These are phyloP conservation scores for Claviceps lovelessii DNA, from an alignment of 2,329 filamentous ascomycete genomes.

Conservation along the genomic window DNA sequence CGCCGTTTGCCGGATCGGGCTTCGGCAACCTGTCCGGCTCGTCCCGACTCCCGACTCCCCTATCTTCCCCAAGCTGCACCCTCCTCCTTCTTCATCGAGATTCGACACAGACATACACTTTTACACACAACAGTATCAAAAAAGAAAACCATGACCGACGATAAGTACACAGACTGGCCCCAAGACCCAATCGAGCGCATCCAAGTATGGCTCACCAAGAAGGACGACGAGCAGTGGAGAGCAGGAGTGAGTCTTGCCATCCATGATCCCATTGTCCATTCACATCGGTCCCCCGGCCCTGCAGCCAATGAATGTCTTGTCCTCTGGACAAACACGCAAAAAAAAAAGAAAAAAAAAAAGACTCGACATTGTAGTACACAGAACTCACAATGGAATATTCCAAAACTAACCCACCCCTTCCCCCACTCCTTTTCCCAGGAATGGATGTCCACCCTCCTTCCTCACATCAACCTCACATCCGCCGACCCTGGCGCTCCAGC, in stretches of 20 bases:
- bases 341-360: too few species aligned
- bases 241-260: conserved; percentile 16
- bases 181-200: conserved; percentile 19
- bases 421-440: conserved; percentile 19
- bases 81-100: too few species aligned
- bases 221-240: conserved; percentile 15
- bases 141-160: conserved; percentile 5
- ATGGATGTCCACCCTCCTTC: conserved; percentile 30
- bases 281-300: too few species aligned
- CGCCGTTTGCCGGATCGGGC: background rate
- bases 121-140: too few species aligned
- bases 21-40: background rate
- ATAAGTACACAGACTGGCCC: conserved; percentile 12
- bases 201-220: conserved; percentile 16
- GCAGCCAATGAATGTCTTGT: background rate
- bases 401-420: background rate
- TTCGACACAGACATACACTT: background rate
- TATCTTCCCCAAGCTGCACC: too few species aligned
- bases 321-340: too few species aligned
- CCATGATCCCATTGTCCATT: background rate
- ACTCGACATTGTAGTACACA: background rate
- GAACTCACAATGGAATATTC: background rate
- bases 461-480: conserved; percentile 26
- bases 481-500: conserved; percentile 19
- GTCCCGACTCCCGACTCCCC: background rate